Percentiles rank a stretch among this genome's conserved stretches.
Conservation (phyloP, 2,329 filamentous ascomycete species). For the Mycosphaerella arachidis region DNA sequence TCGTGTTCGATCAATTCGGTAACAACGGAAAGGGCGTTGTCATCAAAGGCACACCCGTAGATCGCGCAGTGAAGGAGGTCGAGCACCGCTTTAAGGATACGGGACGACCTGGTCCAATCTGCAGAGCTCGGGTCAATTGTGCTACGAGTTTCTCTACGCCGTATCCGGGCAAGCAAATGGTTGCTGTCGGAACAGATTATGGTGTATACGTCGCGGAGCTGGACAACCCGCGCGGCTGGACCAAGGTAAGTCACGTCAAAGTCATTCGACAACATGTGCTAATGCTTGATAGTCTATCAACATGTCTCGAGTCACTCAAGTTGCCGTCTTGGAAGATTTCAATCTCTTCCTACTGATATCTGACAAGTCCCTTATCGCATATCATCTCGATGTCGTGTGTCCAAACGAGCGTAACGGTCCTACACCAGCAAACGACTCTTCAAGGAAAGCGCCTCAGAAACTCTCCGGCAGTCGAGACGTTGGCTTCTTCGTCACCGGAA, state of each 20-base stretch:
- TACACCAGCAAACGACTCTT: conserved; percentile 57
- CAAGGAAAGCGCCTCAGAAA: conserved; percentile 83
- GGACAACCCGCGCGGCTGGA: conserved; percentile 86
- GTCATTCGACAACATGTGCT: conserved; percentile 17
- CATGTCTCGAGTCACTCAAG: conserved; percentile 75
- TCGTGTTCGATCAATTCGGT: conserved; percentile 67
- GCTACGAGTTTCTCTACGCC: conserved; percentile 81
- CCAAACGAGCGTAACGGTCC: conserved; percentile 46
- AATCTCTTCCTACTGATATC: conserved; percentile 86
- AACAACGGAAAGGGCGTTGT: conserved; percentile 59
- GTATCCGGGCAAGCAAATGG: conserved; percentile 71
- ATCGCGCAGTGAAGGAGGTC: conserved; percentile 83
- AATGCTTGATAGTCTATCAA: conserved; percentile 64
- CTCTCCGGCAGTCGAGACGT: conserved; percentile 84
- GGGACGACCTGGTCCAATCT: conserved; percentile 72
- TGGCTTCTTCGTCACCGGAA: conserved; percentile 90
- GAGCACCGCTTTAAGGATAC: conserved; percentile 65
- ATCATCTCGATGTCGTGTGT: conserved; percentile 82
- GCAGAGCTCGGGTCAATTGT: conserved; percentile 83
- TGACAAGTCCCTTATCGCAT: conserved; percentile 86
- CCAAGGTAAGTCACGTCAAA: conserved; percentile 57
- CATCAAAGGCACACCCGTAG: conserved; percentile 85
- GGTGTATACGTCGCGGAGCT: conserved; percentile 88
- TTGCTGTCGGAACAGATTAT: conserved; percentile 91
- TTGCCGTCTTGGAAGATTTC: conserved; percentile 93